A percentile compares a stretch with the other conserved stretches of the same genome.
Evolutionary conservation across 352 stramenopile species (phyloP).

Genomic region (Pythium rishiriense): DNA sequence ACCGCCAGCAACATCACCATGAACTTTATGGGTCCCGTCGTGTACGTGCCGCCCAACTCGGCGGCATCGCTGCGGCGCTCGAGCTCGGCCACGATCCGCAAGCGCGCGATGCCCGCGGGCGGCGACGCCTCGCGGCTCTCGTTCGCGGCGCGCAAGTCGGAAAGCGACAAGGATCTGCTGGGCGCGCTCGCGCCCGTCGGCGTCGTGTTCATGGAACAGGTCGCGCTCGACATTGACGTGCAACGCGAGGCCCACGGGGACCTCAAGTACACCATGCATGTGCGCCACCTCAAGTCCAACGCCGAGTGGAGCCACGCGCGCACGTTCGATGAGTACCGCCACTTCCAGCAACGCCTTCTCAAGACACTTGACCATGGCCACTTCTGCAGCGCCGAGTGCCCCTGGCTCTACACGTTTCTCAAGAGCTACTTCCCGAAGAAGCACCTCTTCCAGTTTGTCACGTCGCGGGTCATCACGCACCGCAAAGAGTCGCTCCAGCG

Average conservation of each 20-base stretch:
- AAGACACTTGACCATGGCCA: conserved; percentile 66
- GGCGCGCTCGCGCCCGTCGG: conserved; percentile 35
- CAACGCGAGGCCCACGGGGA: conserved; percentile 48
- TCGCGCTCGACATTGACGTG: conserved; percentile 44
- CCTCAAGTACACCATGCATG: conserved; percentile 62
- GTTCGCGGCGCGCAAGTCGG: conserved; percentile 26
- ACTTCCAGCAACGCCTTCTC: conserved; percentile 65
- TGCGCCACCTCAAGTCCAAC: conserved; percentile 38
- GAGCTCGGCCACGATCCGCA: conserved; percentile 16
- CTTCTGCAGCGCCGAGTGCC: conserved; percentile 71
- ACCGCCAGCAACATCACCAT: neutral
- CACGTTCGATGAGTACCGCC: conserved; percentile 77
- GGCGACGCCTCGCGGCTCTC: conserved; percentile 12
- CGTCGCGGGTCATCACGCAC: conserved; percentile 39
- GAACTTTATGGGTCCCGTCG: conserved; percentile 20
- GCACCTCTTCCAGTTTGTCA: conserved; percentile 53
- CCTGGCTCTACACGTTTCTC: conserved; percentile 71
- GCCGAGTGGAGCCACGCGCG: conserved; percentile 46
- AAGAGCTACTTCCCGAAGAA: conserved; percentile 83
- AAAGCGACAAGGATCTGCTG: conserved; percentile 31
- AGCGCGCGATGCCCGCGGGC: conserved; percentile 15
- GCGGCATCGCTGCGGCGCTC: conserved; percentile 11
- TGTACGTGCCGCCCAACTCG: conserved; percentile 17
- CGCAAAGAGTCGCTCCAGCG: conserved; percentile 53
- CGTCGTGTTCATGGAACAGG: conserved; percentile 54